A percentile compares a stretch with the other conserved stretches of the same genome.
phyloP scores from a whole-genome alignment of 2,329 filamentous ascomycete species.

The Aspergillus luchuensis region DNA sequence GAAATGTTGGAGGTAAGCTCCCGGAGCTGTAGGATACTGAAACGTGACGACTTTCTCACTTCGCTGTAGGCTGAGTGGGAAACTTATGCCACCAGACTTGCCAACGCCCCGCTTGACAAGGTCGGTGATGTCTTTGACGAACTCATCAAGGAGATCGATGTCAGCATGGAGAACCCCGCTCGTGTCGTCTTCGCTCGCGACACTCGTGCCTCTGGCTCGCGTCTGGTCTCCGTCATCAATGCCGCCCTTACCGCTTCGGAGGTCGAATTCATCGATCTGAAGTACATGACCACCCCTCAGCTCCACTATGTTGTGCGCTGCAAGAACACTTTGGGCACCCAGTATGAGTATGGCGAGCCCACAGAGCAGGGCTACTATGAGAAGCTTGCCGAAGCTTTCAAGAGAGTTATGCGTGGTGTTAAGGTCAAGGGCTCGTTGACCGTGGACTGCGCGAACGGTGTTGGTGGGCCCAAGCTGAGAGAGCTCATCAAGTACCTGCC shows the following conservation, averaged over 20 bases:
- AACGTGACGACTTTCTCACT: slow-evolving; percentile 21
- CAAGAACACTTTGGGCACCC: slow-evolving; percentile 86
- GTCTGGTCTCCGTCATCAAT: slow-evolving; percentile 75
- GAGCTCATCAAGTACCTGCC: slow-evolving; percentile 85
- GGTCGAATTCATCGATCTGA: slow-evolving; percentile 78
- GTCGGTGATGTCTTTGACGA: slow-evolving; percentile 75
- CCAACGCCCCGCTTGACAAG: slow-evolving; percentile 78
- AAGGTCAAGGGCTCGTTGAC: slow-evolving; percentile 73
- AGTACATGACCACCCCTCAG: slow-evolving; percentile 94
- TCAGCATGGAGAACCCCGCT: slow-evolving; percentile 69
- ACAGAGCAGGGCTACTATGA: slow-evolving; percentile 94
- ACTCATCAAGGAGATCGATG: slow-evolving; percentile 72
- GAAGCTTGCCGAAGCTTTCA: slow-evolving; percentile 84
- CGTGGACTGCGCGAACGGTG: slow-evolving; percentile 95
- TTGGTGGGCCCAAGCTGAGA: slow-evolving; percentile 85
- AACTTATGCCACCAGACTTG: slow-evolving; percentile 79
- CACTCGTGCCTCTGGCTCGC: slow-evolving; percentile 87
- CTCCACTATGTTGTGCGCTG: slow-evolving; percentile 95
- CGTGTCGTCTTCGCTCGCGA: slow-evolving; percentile 89
- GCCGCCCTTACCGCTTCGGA: slow-evolving; percentile 76
- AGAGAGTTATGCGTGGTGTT: slow-evolving; percentile 74
- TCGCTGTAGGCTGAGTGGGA: slow-evolving; percentile 75
- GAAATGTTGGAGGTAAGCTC: slow-evolving; percentile 85
- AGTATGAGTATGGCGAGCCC: slow-evolving; percentile 82
- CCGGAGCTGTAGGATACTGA: background rate